A percentile compares a stretch with the other conserved stretches of the same genome.
These are phyloP conservation scores for Blastobotrys serpentis DNA, from an alignment of 1,139 yeast genomes.

Conservation along the genomic window DNA sequence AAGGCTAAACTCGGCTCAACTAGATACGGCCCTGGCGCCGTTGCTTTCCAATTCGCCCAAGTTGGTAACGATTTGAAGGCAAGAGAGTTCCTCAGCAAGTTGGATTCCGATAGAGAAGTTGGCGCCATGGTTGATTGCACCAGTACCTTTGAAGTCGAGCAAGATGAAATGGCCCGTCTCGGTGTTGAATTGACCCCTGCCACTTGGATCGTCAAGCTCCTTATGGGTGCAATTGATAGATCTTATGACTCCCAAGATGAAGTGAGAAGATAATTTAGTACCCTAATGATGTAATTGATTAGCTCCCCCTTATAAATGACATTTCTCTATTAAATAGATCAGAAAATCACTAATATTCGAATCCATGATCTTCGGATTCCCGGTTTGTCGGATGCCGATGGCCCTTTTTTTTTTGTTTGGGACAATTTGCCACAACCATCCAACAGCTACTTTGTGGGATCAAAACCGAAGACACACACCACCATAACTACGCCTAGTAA, in stretches of 20 bases:
- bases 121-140: conserved; percentile 39
- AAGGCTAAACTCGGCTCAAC: conserved; percentile 29
- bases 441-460: too few relatives aligned
- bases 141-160: conserved; percentile 38
- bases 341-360: too few relatives aligned
- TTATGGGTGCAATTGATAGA: conserved; percentile 36
- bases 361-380: too few relatives aligned
- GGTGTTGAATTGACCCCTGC: conserved; percentile 38
- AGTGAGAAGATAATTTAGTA: conserved; percentile 10
- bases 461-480: too few relatives aligned
- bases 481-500: too few relatives aligned
- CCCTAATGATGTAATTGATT: not conserved
- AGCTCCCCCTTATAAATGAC: too few relatives aligned
- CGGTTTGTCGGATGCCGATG: not conserved
- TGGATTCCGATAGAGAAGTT: conserved; percentile 36
- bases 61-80: conserved; percentile 39
- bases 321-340: too few relatives aligned
- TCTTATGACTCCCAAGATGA: conserved; percentile 37
- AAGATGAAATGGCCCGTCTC: conserved; percentile 37
- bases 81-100: conserved; percentile 34
- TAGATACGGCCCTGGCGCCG: conserved; percentile 36
- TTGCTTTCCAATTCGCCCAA: conserved; percentile 39
- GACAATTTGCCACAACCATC: not conserved
- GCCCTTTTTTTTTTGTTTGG: not conserved
- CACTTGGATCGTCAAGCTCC: conserved; percentile 36